Conservation (phyloP, 2,329 filamentous ascomycete genomes). For the Cytospora chrysosperma region DNA sequence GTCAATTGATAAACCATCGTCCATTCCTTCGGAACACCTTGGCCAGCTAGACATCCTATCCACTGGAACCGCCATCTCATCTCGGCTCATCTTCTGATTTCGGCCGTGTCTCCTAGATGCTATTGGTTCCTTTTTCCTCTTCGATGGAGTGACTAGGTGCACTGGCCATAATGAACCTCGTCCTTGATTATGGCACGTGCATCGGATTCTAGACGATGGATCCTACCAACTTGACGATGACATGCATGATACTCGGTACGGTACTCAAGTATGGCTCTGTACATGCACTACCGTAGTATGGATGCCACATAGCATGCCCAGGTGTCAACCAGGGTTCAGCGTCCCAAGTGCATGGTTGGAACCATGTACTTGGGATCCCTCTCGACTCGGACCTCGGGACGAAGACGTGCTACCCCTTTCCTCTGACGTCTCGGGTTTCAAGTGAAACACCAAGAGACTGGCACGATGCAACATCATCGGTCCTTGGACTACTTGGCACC, state of each 20-base stretch:
- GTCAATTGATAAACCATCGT: neutral
- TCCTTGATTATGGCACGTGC: no score
- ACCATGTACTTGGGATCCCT: constrained; percentile 5
- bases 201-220: no score
- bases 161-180: no score
- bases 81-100: neutral
- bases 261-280: no score
- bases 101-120: neutral
- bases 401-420: constrained; percentile 23
- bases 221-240: neutral
- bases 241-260: no score
- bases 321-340: neutral
- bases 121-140: neutral
- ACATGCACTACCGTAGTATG: neutral
- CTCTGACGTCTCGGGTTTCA: constrained; percentile 49
- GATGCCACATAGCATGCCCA: neutral
- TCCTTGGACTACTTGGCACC: constrained; percentile 16
- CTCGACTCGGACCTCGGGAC: constrained; percentile 6
- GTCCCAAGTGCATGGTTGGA: neutral
- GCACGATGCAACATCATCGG: constrained; percentile 29
- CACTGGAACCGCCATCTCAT: neutral
- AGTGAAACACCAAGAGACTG: constrained; percentile 40
- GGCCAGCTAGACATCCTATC: neutral
- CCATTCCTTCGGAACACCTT: neutral
- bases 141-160: neutral